Evolutionary conservation across 2,329 filamentous ascomycete species (phyloP), one percentile per base, ranked within the genome.

Genomic region (Karstenula rhodostoma): DNA sequence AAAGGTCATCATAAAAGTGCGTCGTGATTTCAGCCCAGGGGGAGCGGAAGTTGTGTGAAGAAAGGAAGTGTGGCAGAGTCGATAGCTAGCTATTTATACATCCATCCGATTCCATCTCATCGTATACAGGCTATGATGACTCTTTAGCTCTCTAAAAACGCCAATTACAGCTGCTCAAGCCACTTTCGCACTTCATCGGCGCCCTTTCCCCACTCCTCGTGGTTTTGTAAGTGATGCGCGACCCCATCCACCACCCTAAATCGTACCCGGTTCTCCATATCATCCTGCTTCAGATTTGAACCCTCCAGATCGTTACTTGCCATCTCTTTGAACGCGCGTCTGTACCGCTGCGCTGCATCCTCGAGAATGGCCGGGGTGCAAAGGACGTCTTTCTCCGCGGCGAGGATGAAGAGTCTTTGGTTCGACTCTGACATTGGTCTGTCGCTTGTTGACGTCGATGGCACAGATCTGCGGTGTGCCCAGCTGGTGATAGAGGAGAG

Each of bases 201-300:
- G 0, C 83, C 84, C 2, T 77, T 68, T 56, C 83, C 73, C 81
- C 82, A 85, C 42, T 77, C 75, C 12, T 80, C 70, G 65, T 86
- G 83, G 57, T 86, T 85, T 67, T 86, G 83, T 47, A 86, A 61
- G 71, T 87, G 84, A 68, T 87, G 84, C 1, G 80, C 84, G 3
- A 82, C 76, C 2, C 78, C 79, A 3, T 77, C 73, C 0, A 85
- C 80, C 48, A 81, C 71, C 17, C 66, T 76, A 49, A 83, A 71
- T 49, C 73, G 69, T 10, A 85, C 81, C 0, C 80, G 81, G 12
- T 54, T 70, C 12, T 58, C 50, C 23, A 53, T 40, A 12, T 46
- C 43, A 1, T 58, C 58, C 56, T 59, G n/a, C 25, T 58, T 47
- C 23, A 25, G 50, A 19, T 44, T 51, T 9, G 67, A 37, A 2